Evolutionary conservation across 1,284 basidiomycete genomes (phyloP), one percentile per base, ranked within the genome.

Genomic region (Schizophyllum commune): DNA sequence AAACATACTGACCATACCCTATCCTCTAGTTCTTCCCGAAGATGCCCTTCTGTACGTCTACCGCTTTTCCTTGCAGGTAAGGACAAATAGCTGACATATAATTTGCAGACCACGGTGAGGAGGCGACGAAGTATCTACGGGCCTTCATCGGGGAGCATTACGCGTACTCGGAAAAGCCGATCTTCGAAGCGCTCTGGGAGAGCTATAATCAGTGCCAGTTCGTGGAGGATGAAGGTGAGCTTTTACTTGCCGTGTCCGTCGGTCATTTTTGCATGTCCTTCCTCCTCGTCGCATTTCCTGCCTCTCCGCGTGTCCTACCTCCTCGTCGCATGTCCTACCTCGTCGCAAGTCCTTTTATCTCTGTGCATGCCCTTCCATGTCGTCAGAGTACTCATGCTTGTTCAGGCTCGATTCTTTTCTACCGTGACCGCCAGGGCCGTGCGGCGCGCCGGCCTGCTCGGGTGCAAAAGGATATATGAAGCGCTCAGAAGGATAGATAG

Each of bases 171-270:
- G 74, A 81, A 32, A 75, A 77, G 60, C 77, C 79, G 21, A 74
- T 75, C 2, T 84, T 84, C 73, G 69, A 74, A 62, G 78, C 81
- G 2, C 74, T 86, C 4, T 85, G 83, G 83, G 73, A 79, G 5
- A 82, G 72, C 60, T 85, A 83, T 68, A 85, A 83, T 67, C 72
- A 77, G 20, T 87, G 83, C 66, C 77, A 86, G 69, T 92, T 88
- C 73, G 85, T 92, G 56, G 90, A 92, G 61, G 73, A 78, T 61
- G 69, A 77, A 56, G 74, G 74, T 76, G 20, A 56, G 67, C 27
- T 27, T 27, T 27, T 66, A 15, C 22, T 33, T 55, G 19, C 3
- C 13, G 2, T 20, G 17, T 13, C 19, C 53, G 11, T 21, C 53
- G 53, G 2, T 21, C 19, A 11, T 19, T 19, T 2, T 4, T 19